These are phyloP conservation scores for Verticillium dahliae DNA, from an alignment of 2,329 filamentous ascomycete genomes.

Conservation along the genomic window DNA sequence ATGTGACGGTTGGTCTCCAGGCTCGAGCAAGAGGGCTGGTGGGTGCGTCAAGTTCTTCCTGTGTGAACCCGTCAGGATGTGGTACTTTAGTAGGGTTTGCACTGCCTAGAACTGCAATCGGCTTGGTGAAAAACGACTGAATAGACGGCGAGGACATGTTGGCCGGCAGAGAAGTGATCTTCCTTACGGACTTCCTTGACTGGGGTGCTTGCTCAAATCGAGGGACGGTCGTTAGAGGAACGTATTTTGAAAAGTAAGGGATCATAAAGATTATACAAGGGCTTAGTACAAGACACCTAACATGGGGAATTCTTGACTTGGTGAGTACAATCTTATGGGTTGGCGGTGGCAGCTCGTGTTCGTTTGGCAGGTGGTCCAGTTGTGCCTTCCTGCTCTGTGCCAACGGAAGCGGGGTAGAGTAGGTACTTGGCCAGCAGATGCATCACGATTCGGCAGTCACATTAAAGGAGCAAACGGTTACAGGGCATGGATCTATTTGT, in stretches of 20 bases:
- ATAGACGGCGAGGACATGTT: neutral
- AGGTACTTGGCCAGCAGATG: too few species aligned
- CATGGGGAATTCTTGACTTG: too few species aligned
- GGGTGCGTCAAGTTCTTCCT: constrained; percentile 31
- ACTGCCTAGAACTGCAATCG: neutral
- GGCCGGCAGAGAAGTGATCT: too few species aligned
- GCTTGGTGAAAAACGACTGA: neutral
- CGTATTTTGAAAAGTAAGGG: neutral
- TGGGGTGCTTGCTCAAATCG: neutral
- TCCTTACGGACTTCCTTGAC: neutral
- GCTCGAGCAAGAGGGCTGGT: constrained; percentile 26
- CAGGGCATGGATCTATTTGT: neutral
- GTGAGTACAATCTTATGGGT: too few species aligned
- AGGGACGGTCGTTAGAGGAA: neutral
- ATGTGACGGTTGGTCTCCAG: constrained; percentile 36
- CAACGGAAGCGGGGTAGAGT: too few species aligned
- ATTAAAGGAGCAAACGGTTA: neutral
- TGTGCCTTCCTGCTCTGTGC: too few species aligned
- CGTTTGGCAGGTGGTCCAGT: too few species aligned
- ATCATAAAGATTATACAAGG: too few species aligned
- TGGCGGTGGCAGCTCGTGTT: too few species aligned
- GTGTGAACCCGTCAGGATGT: constrained; percentile 45
- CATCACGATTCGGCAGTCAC: too few species aligned
- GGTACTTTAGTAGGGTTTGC: neutral
- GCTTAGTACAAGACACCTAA: too few species aligned